Conservation (phyloP, 495 filamentous ascomycete genomes). For the Aspergillus diversus region DNA sequence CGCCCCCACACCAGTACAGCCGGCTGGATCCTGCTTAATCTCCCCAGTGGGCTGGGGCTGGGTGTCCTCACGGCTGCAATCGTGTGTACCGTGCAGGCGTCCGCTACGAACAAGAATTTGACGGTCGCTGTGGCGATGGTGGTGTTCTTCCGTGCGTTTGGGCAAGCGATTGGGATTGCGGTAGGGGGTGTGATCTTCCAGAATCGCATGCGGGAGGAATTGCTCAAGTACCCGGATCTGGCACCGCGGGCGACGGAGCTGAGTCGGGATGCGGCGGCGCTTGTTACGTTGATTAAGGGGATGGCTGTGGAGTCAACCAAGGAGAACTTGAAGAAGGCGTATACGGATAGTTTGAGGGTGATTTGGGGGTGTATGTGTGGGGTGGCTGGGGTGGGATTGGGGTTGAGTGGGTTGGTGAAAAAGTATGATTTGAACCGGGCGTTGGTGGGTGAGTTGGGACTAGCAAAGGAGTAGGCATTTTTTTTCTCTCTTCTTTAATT, state of each 20-base stretch:
- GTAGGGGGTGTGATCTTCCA: constrained; percentile 64
- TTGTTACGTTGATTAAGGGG: constrained; percentile 61
- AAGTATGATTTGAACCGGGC: constrained; percentile 58
- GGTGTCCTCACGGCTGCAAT: constrained; percentile 55
- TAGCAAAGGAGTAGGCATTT: constrained; percentile 23
- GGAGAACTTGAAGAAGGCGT: constrained; percentile 52
- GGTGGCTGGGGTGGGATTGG: constrained; percentile 50
- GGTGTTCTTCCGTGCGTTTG: constrained; percentile 58
- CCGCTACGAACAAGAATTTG: constrained; percentile 43
- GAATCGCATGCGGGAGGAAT: constrained; percentile 55
- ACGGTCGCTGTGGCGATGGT: constrained; percentile 57
- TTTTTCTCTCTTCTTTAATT: constrained; percentile 1
- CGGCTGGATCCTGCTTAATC: constrained; percentile 52
- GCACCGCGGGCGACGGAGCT: constrained; percentile 49
- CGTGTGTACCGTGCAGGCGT: constrained; percentile 53
- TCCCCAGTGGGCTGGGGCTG: constrained; percentile 51
- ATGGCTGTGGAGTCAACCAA: constrained; percentile 51
- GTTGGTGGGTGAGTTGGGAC: constrained; percentile 50
- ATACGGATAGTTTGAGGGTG: constrained; percentile 57
- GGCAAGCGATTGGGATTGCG: constrained; percentile 59
- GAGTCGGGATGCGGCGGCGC: constrained; percentile 59
- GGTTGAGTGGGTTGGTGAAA: constrained; percentile 54
- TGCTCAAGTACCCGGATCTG: constrained; percentile 46
- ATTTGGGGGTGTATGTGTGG: constrained; percentile 62
- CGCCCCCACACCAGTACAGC: constrained; percentile 44